Evolutionary conservation across 2,329 filamentous ascomycete species (phyloP), one percentile per base, ranked within the genome.

Genomic region (Xylariales sp.): DNA sequence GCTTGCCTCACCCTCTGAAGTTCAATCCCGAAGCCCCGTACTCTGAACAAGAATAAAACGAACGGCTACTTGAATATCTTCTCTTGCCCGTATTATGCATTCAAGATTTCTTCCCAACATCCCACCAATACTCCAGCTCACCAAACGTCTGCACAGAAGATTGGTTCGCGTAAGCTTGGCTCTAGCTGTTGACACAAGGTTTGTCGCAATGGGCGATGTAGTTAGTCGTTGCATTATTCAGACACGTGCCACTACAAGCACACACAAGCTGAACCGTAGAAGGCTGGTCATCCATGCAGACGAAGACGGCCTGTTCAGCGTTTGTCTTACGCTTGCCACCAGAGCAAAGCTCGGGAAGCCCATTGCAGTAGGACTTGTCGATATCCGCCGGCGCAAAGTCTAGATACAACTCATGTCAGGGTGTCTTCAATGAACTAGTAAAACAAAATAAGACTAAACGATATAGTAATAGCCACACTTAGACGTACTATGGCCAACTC

Each of bases 191-290:
- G 56, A 73, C 71, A 64, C 76, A 78, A 18, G 77, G 69, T 23
- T 72, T 72, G 50, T 77, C 73, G 66, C 76, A 78, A 41, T 77
- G 76, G 3, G 75, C 75, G 64, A 78, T 78, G 60, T 74, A 73
- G 69, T 77, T 78, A 49, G 60, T 75, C 46, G 73, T 69, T 3
- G 73, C 70, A 28, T 77, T 75, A 34, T 78, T 76, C 50, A 74
- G 54, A 62, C 76, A 78, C 16, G 74, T 75, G 60, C 74, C 73
- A 43, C 70, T 64, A 54, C 76, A 78, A 7, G 76, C 76, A 30
- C 76, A 78, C 43, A 78, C 23, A 46, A 78, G 73, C 67, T 75
- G 55, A 49, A 78, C 69, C 23, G 48, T 72, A 1, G 76, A 73
- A 7, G 77, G 75, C 58, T 73, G 70, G n/a, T 78, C 75, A 52